Conservation (phyloP, 2,329 filamentous ascomycete species). For the Alternaria brassicae region DNA sequence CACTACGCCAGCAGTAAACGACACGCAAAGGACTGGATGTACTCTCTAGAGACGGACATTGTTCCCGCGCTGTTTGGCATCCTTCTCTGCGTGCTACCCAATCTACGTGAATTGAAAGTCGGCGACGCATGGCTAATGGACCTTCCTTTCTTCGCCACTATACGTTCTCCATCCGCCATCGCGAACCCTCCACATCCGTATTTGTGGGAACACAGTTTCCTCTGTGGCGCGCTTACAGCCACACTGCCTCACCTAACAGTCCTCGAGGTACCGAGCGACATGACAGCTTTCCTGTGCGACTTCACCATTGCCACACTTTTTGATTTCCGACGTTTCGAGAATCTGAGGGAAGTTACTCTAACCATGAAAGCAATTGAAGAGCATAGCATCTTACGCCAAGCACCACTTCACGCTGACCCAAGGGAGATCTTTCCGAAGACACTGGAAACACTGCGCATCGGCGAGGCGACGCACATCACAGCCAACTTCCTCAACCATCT, state of each 20-base stretch:
- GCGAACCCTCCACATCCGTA: not conserved
- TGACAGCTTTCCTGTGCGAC: constrained; percentile 6
- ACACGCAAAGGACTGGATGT: constrained; percentile 3
- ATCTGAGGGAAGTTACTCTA: constrained; percentile 17
- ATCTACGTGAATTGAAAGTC: constrained; percentile 18
- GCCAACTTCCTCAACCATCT: constrained; percentile 12
- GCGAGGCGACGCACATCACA: constrained; percentile 12
- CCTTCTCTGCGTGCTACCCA: constrained; percentile 16
- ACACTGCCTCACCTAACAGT: constrained; percentile 5
- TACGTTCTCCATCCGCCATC: not conserved
- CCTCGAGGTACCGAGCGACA: constrained; percentile 20
- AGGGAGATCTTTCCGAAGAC: constrained; percentile 16
- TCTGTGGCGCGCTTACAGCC: not conserved
- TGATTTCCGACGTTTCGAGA: constrained; percentile 17
- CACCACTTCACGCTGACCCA: not conserved
- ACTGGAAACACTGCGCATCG: constrained; percentile 23
- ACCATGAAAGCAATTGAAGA: constrained; percentile 19
- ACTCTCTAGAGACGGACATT: constrained; percentile 10
- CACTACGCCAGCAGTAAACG: not conserved
- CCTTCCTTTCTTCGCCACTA: constrained; percentile 17
- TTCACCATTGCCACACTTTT: not conserved
- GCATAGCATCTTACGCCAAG: not conserved
- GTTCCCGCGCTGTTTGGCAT: constrained; percentile 18
- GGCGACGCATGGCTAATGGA: constrained; percentile 25
- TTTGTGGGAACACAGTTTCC: constrained; percentile 7